Conservation (phyloP, 1,284 basidiomycete genomes). For the Papiliotrema flavescens region DNA sequence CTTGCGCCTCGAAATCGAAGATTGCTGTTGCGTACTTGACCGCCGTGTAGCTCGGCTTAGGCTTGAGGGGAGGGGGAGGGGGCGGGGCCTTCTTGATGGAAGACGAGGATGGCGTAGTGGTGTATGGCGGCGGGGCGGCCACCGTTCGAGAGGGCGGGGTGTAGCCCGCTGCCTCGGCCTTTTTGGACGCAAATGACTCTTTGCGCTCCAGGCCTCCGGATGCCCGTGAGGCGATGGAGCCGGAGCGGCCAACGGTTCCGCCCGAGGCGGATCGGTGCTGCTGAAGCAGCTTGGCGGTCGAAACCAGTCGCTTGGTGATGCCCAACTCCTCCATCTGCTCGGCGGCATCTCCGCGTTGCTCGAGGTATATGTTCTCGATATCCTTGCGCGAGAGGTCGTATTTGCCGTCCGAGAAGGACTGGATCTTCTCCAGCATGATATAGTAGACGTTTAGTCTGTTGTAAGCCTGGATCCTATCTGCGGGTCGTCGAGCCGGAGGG, state of each 20-base stretch:
- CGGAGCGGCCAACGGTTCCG: slow-evolving; percentile 33
- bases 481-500: slow-evolving; percentile 1
- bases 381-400: slow-evolving; percentile 71
- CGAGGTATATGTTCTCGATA: slow-evolving; percentile 74
- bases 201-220: slow-evolving; percentile 41
- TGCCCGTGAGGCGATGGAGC: slow-evolving; percentile 49
- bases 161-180: slow-evolving; percentile 9
- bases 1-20: slow-evolving; percentile 90
- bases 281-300: slow-evolving; percentile 52
- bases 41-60: slow-evolving; percentile 63
- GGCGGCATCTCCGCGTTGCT: slow-evolving; percentile 73
- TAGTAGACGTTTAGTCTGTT: slow-evolving; percentile 87
- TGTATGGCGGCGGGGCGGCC: slow-evolving; percentile 51
- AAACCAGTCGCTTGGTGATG: slow-evolving; percentile 75
- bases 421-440: slow-evolving; percentile 86
- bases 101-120: slow-evolving; percentile 39
- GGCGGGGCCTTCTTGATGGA: slow-evolving; percentile 72
- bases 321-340: slow-evolving; percentile 68
- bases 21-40: slow-evolving; percentile 82
- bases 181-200: slow-evolving; percentile 45
- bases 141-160: slow-evolving; percentile 53
- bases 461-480: slow-evolving; percentile 4
- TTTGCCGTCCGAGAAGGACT: slow-evolving; percentile 77
- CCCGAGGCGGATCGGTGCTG: slow-evolving; percentile 36
- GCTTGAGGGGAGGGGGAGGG: slow-evolving; percentile 74